Evolutionary conservation across 78 protist genomes (phyloP).

Genomic region (Planoprotostelium fungivorum): DNA sequence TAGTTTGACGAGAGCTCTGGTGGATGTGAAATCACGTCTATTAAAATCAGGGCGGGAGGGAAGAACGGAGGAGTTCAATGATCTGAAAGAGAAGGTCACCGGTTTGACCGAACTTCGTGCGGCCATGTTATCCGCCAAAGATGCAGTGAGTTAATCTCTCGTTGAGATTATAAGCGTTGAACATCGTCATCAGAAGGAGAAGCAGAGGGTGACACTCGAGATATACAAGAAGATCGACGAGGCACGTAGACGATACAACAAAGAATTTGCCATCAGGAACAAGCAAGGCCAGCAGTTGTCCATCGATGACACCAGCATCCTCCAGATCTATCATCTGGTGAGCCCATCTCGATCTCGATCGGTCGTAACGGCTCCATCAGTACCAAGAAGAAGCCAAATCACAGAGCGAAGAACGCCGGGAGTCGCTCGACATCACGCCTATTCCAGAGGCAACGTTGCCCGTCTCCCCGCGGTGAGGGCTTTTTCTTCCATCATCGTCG

Average conservation of each 20-base stretch:
- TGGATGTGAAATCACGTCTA: not conserved
- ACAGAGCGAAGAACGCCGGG: not conserved
- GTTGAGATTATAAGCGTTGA: too few species aligned
- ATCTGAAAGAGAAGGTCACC: not conserved
- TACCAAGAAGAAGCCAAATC: not conserved
- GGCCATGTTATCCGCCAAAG: not conserved
- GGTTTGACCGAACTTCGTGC: not conserved
- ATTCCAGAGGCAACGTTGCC: not conserved
- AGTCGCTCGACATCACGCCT: not conserved
- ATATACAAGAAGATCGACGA: not conserved
- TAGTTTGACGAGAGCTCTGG: not conserved
- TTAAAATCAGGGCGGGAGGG: not conserved
- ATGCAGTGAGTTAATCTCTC: not conserved
- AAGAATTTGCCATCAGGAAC: not conserved
- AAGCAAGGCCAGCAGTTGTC: not conserved
- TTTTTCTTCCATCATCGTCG: too few species aligned
- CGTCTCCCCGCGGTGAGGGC: too few species aligned
- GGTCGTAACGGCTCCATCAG: not conserved
- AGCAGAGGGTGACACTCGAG: not conserved
- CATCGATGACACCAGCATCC: not conserved
- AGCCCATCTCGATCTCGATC: not conserved
- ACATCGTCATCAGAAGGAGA: not conserved
- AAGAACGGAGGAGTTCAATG: not conserved
- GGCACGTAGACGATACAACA: not conserved
- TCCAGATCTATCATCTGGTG: not conserved